Percentiles rank a stretch among this genome's conserved stretches.
phyloP scores from a whole-genome alignment of 2,329 filamentous ascomycete genomes.

The Penicillium sp. region DNA sequence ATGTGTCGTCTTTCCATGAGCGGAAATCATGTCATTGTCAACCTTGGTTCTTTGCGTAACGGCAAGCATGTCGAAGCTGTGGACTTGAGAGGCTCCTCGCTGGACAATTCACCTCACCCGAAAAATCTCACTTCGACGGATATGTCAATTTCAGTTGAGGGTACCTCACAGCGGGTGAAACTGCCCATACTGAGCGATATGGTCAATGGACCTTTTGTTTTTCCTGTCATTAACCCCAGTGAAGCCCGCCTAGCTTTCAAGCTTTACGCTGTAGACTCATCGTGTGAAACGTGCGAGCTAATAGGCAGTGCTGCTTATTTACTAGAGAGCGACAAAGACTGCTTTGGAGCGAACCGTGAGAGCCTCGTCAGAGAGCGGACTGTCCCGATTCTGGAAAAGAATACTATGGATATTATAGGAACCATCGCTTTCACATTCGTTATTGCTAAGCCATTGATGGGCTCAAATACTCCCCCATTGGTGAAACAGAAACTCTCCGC shows the following conservation, averaged over 20 bases:
- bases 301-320: conserved; percentile 15
- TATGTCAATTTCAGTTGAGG: conserved; percentile 5
- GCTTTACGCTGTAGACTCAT: neutral
- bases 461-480: neutral
- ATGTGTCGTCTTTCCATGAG: neutral
- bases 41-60: conserved; percentile 6
- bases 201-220: conserved; percentile 9
- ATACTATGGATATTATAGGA: conserved; percentile 28
- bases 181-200: conserved; percentile 8
- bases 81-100: neutral
- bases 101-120: neutral
- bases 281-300: neutral
- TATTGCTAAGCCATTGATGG: conserved; percentile 13
- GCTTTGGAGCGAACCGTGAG: conserved; percentile 28
- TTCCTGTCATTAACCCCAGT: conserved; percentile 2
- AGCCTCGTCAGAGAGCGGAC: conserved; percentile 32
- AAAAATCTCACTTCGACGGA: neutral
- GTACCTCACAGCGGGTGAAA: neutral
- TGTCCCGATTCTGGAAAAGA: conserved; percentile 31
- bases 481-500: neutral
- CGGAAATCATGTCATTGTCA: conserved; percentile 3
- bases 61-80: conserved; percentile 5
- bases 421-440: conserved; percentile 36
- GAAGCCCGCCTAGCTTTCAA: conserved; percentile 7
- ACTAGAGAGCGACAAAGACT: conserved; percentile 19